Percentiles rank a stretch among this genome's conserved stretches.
Evolutionary conservation across 805 yeast genomes (phyloP).

Genomic region (Ogataea pini): DNA sequence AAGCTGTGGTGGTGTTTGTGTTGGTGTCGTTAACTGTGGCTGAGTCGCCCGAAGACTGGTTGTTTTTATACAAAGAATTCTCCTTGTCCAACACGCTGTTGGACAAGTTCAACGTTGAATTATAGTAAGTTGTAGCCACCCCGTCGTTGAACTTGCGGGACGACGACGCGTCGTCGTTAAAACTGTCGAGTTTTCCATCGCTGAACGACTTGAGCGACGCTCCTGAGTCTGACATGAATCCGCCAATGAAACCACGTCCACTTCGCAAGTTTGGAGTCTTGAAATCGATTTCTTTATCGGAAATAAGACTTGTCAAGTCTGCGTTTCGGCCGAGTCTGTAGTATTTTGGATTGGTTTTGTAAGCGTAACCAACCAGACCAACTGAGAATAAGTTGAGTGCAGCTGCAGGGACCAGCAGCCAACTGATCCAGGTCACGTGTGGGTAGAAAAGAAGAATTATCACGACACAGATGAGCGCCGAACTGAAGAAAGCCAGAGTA

Average conservation of each 20-base stretch:
- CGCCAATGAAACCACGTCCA: slow-evolving; percentile 12
- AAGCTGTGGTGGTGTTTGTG: slow-evolving; percentile 5
- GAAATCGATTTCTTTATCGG: slow-evolving; percentile 20
- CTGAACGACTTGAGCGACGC: slow-evolving; percentile 10
- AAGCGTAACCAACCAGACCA: slow-evolving; percentile 48
- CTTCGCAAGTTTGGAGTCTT: slow-evolving; percentile 14
- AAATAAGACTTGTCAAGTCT: slow-evolving; percentile 14
- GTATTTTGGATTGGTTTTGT: slow-evolving; percentile 19
- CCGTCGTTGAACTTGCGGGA: slow-evolving; percentile 11
- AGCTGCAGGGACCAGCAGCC: slow-evolving; percentile 71
- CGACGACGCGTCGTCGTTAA: slow-evolving; percentile 11
- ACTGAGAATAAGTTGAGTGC: slow-evolving; percentile 53
- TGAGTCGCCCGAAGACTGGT: slow-evolving; percentile 2
- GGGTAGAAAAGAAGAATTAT: slow-evolving; percentile 63
- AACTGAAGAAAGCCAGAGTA: slow-evolving; percentile 50
- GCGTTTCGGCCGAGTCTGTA: slow-evolving; percentile 17
- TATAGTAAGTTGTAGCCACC: slow-evolving; percentile 6
- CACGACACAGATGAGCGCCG: slow-evolving; percentile 57
- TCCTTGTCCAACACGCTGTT: slow-evolving; percentile 9
- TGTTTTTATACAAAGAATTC: slow-evolving; percentile 2
- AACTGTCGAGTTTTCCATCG: slow-evolving; percentile 7
- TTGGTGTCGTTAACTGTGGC: slow-evolving; percentile 8
- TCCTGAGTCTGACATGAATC: slow-evolving; percentile 10
- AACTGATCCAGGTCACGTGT: slow-evolving; percentile 66
- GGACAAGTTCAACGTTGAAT: slow-evolving; percentile 7